phyloP scores from a whole-genome alignment of 2,329 filamentous ascomycete genomes.

The Diaporthe ampelina region DNA sequence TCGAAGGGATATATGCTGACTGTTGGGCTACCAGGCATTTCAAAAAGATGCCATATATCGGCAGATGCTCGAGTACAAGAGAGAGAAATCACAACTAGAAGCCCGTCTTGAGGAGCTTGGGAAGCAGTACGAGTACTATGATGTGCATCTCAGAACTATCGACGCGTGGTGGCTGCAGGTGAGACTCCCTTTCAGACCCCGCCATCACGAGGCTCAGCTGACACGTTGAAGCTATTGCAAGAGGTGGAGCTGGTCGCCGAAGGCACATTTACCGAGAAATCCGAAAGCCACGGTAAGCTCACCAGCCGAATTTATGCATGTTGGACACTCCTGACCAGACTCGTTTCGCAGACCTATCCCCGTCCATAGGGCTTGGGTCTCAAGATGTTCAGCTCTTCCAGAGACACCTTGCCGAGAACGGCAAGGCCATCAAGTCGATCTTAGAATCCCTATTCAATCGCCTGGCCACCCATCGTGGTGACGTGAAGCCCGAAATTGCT shows the following conservation, averaged over 20 bases:
- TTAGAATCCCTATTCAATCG: conserved; percentile 77
- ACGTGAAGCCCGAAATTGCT: conserved; percentile 76
- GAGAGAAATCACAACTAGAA: conserved; percentile 87
- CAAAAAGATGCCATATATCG: conserved; percentile 97
- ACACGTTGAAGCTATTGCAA: conserved; percentile 67
- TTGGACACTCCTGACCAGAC: conserved; percentile 48
- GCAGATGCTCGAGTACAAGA: conserved; percentile 98
- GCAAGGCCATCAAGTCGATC: conserved; percentile 80
- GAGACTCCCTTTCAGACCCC: conserved; percentile 51
- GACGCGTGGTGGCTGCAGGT: conserved; percentile 97
- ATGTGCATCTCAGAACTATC: conserved; percentile 91
- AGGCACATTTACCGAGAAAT: conserved; percentile 59
- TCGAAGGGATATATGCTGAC: conserved; percentile 52
- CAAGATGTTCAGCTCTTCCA: conserved; percentile 81
- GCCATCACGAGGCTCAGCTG: conserved; percentile 44
- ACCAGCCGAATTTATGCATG: conserved; percentile 37
- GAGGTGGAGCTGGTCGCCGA: conserved; percentile 73
- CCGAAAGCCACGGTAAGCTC: conserved; percentile 58
- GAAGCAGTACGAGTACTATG: conserved; percentile 84
- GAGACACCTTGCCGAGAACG: conserved; percentile 82
- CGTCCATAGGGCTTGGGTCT: conserved; percentile 72
- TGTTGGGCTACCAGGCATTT: conserved; percentile 74
- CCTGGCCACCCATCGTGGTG: conserved; percentile 64
- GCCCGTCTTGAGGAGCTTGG: conserved; percentile 84
- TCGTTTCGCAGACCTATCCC: conserved; percentile 62